Conservation (phyloP, 345 rosid genomes). For the Nephelium lappaceum region DNA sequence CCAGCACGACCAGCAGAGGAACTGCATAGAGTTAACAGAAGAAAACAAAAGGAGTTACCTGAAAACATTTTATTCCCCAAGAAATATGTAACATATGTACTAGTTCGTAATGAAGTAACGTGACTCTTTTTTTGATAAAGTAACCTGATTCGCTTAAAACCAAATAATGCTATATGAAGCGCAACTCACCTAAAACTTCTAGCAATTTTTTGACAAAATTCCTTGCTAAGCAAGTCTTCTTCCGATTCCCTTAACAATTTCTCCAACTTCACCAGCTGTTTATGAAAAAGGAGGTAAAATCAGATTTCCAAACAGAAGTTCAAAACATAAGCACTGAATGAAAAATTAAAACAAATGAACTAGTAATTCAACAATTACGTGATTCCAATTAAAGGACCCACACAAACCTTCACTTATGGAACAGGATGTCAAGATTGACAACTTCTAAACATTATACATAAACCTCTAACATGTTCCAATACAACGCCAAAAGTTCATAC, state of each 20-base stretch:
- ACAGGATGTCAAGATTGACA: background rate
- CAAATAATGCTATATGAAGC: background rate
- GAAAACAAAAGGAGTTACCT: conserved; percentile 20
- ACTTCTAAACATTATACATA: background rate
- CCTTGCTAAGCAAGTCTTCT: conserved; percentile 40
- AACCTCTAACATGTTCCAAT: too few relatives aligned
- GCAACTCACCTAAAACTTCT: conserved; percentile 56
- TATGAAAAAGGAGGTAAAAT: background rate
- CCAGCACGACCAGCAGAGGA: conserved; percentile 71
- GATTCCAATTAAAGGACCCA: background rate
- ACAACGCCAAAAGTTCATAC: background rate
- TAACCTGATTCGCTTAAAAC: background rate
- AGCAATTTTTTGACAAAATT: conserved; percentile 56
- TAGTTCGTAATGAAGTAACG: background rate
- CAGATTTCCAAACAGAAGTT: background rate
- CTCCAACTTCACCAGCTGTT: conserved; percentile 65
- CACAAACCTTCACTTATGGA: background rate
- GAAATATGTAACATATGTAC: background rate
- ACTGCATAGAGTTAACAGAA: conserved; percentile 38
- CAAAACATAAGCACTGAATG: background rate
- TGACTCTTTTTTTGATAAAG: background rate
- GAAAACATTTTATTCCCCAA: background rate
- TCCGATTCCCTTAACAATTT: conserved; percentile 39
- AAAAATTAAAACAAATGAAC: background rate
- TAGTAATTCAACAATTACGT: background rate